Conservation (phyloP, 179 eudicot species). For the Beta corolliflora region DNA sequence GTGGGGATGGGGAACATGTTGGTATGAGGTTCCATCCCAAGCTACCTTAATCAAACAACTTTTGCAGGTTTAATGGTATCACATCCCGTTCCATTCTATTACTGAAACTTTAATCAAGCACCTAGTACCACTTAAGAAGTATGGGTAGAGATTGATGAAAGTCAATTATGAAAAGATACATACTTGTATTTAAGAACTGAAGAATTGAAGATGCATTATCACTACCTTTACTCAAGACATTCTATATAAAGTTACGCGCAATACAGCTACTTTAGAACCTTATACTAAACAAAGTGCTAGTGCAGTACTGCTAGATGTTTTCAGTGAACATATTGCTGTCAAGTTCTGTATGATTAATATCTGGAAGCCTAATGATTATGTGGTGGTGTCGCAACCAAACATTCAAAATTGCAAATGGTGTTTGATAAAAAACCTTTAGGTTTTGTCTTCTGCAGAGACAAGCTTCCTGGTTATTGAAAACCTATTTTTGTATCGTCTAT, state of each 20-base stretch:
- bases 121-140: background rate
- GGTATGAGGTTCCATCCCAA: too few species aligned
- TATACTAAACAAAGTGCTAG: background rate
- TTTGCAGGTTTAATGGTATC: too few species aligned
- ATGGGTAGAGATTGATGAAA: background rate
- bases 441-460: background rate
- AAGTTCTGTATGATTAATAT: background rate
- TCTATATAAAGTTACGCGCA: background rate
- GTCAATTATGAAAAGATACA: background rate
- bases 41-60: too few species aligned
- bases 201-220: background rate
- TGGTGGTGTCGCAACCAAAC: background rate
- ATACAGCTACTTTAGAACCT: background rate
- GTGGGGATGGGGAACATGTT: too few species aligned
- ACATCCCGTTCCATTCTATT: too few species aligned
- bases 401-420: background rate
- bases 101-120: too few species aligned
- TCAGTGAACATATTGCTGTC: background rate
- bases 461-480: background rate
- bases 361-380: background rate
- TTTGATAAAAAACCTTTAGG: background rate
- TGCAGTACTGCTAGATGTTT: background rate
- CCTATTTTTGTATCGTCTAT: background rate
- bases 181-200: background rate
- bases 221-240: background rate